Evolutionary conservation across 2,329 filamentous ascomycete genomes (phyloP), one percentile per base, ranked within the genome.

Genomic region (Truncatella angustata): DNA sequence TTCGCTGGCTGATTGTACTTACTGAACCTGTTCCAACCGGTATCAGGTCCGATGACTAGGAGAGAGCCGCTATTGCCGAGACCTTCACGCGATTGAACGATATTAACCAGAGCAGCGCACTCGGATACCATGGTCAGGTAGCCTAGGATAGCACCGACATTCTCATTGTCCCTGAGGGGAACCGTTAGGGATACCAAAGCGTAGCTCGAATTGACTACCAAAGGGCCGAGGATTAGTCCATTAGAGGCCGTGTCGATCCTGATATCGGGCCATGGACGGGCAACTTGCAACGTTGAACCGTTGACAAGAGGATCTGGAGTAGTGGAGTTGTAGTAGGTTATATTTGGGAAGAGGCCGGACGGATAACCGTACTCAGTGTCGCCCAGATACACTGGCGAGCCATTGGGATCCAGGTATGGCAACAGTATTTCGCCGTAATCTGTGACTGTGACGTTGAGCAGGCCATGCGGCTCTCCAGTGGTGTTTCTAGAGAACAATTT

Each of bases 51-150:
- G 37, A 94, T 71, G 5, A 95, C 66, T 21, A 95, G 72, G 2
- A 88, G 84, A 14, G 86, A 71, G 5, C 90, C 91, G 0, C 85
- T 89, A 0, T 77, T 66, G 21, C 85, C 88, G 7, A 96, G 65
- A 1, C 90, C 90, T 66, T 91, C 88, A 2, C 76, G 71, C 2
- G 86, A 87, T 16, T 73, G 69, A 23, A 85, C 73, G 1, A 91
- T 79, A 40, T 77, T 69, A n/a, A 84, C 73, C 3, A 94, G 74
- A 1, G 87, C 77, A 4, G 73, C 72, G 2, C 86, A 86, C 51
- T 88, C 82, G 51, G 88, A 80, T n/a, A 96, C 76, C 2, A 93
- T 73, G 1, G 91, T 96, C 73, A 96, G 81, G 74, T 91, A 96
- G 2, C 90, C 92, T 4, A 96, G 76, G 1, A 93, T 81, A 56